phyloP scores from a whole-genome alignment of 169 alveolate genomes.

The Cardiosporidium cionae region DNA sequence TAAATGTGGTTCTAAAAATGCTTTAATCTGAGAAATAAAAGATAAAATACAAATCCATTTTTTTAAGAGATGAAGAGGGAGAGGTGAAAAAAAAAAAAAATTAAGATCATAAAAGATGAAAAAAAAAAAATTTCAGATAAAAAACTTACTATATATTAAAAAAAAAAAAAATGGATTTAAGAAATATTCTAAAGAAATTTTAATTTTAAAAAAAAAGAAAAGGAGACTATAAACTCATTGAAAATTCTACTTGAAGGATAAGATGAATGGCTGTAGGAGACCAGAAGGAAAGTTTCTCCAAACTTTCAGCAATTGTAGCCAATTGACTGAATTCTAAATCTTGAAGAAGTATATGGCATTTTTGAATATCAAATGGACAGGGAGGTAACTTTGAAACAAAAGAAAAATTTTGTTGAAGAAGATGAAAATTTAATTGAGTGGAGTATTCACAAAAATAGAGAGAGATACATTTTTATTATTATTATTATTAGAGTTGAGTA shows the following conservation, averaged over 20 bases:
- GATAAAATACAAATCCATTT: neutral
- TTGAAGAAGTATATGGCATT: neutral
- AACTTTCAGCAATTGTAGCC: neutral
- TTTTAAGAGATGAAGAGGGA: neutral
- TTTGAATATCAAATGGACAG: conserved; percentile 4
- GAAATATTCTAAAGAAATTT: neutral
- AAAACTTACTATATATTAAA: no score
- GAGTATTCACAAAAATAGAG: no score
- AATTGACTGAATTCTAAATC: neutral
- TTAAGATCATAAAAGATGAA: no score
- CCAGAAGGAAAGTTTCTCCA: conserved; percentile 3
- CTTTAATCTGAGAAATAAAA: neutral
- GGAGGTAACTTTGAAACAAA: neutral
- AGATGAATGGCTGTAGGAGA: conserved; percentile 5
- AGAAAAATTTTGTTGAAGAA: no score
- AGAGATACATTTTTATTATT: no score
- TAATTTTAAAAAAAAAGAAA: neutral
- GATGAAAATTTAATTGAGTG: no score
- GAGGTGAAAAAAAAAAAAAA: neutral
- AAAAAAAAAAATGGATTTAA: no score
- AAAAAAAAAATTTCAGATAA: no score
- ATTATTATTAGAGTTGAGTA: no score
- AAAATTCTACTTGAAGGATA: neutral
- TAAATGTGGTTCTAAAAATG: neutral
- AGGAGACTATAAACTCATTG: neutral